A percentile compares a stretch with the other conserved stretches of the same genome.
These are phyloP conservation scores for Acidiella bohemica DNA, from an alignment of 495 filamentous ascomycete species.

Conservation along the genomic window DNA sequence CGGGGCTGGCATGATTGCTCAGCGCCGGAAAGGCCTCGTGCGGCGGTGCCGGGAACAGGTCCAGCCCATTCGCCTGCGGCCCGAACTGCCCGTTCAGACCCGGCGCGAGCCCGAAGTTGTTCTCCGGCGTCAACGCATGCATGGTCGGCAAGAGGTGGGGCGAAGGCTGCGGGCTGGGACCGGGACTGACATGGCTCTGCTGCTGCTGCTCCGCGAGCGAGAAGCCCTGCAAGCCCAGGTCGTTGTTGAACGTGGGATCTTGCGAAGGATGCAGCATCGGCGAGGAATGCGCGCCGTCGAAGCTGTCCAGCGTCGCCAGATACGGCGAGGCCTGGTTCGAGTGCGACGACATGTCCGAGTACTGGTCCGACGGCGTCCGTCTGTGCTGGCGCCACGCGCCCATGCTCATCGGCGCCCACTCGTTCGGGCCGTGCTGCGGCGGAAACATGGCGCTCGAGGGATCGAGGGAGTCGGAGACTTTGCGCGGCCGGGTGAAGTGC, in stretches of 20 bases:
- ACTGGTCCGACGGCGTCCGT: constrained; percentile 67
- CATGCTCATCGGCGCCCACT: constrained; percentile 54
- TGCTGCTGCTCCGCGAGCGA: constrained; percentile 62
- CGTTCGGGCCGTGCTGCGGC: constrained; percentile 48
- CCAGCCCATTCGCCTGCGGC: constrained; percentile 33
- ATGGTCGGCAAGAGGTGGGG: constrained; percentile 44
- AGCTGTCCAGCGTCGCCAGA: constrained; percentile 61
- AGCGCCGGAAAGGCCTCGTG: constrained; percentile 44
- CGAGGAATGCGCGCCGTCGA: constrained; percentile 67
- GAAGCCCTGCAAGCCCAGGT: constrained; percentile 65
- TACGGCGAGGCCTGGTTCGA: constrained; percentile 72
- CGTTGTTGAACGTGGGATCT: constrained; percentile 64
- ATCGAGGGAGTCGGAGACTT: constrained; percentile 69
- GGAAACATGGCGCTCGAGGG: constrained; percentile 62
- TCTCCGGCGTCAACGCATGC: constrained; percentile 24
- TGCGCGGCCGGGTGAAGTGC: constrained; percentile 51
- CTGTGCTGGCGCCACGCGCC: constrained; percentile 62
- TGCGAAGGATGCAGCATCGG: constrained; percentile 63
- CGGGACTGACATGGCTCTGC: constrained; percentile 47
- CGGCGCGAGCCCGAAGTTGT: constrained; percentile 37
- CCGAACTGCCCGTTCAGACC: constrained; percentile 37
- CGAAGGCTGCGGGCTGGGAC: constrained; percentile 64
- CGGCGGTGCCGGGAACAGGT: constrained; percentile 39
- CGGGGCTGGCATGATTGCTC: constrained; percentile 34
- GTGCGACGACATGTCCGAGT: constrained; percentile 66